Conservation (phyloP, 1,284 basidiomycete species). For the Trametes sp. region DNA sequence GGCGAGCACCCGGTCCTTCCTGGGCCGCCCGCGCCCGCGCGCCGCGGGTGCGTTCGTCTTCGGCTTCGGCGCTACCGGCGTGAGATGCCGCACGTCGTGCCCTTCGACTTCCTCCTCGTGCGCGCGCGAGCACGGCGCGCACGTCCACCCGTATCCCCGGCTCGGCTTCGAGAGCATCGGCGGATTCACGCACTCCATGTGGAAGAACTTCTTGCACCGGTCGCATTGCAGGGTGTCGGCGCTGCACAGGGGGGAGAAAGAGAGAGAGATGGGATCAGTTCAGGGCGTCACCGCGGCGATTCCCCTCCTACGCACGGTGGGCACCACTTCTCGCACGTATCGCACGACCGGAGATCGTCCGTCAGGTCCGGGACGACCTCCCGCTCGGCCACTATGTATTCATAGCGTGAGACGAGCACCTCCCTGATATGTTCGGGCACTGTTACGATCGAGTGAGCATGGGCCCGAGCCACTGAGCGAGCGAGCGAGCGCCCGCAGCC, state of each 20-base stretch:
- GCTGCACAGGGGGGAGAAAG: too few relatives aligned
- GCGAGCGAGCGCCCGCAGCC: neutral
- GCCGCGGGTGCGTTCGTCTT: slow-evolving; percentile 76
- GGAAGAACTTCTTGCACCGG: slow-evolving; percentile 93
- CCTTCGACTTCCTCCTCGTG: slow-evolving; percentile 90
- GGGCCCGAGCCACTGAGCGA: neutral
- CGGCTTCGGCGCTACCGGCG: slow-evolving; percentile 55
- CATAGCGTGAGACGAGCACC: slow-evolving; percentile 83
- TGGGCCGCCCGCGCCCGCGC: slow-evolving; percentile 72
- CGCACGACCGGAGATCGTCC: slow-evolving; percentile 86
- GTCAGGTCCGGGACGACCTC: slow-evolving; percentile 92
- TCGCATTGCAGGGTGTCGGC: slow-evolving; percentile 94
- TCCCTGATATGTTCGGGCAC: slow-evolving; percentile 85
- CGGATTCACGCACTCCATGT: slow-evolving; percentile 94
- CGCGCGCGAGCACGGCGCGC: slow-evolving; percentile 88
- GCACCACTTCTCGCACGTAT: slow-evolving; percentile 89
- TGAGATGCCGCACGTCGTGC: slow-evolving; percentile 62
- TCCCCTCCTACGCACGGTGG: slow-evolving; percentile 67
- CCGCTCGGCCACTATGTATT: slow-evolving; percentile 94
- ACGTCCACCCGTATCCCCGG: slow-evolving; percentile 98
- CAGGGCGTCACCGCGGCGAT: slow-evolving; percentile 18
- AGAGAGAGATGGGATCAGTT: slow-evolving; percentile 19
- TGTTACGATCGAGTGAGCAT: slow-evolving; percentile 42
- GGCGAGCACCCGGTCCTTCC: slow-evolving; percentile 71
- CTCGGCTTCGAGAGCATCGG: slow-evolving; percentile 96